A percentile compares a stretch with the other conserved stretches of the same genome.
These are phyloP conservation scores for Phoma herbarum DNA, from an alignment of 2,329 filamentous ascomycete species.

Conservation along the genomic window DNA sequence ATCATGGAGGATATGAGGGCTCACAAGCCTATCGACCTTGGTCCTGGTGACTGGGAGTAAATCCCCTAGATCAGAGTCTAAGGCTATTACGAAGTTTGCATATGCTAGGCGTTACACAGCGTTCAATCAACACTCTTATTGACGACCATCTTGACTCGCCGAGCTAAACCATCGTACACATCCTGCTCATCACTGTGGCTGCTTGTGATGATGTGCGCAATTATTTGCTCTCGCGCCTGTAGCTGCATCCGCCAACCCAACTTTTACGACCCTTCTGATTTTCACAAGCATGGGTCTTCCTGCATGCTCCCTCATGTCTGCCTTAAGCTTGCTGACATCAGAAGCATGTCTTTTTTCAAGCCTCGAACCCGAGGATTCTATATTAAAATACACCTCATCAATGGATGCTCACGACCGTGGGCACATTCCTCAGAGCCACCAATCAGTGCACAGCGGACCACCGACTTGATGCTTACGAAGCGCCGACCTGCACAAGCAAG, in stretches of 20 bases:
- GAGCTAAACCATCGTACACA: neutral
- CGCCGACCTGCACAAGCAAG: slow-evolving; percentile 12
- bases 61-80: neutral
- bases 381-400: neutral
- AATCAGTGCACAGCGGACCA: slow-evolving; percentile 1
- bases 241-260: neutral
- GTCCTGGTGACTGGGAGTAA: slow-evolving; percentile 50
- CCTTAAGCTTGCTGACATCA: neutral
- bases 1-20: slow-evolving; percentile 52
- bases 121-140: slow-evolving; percentile 1
- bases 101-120: slow-evolving; percentile 11
- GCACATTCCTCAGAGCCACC: neutral
- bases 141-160: neutral
- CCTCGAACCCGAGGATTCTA: neutral
- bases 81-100: slow-evolving; percentile 1
- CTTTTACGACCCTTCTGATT: neutral
- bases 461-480: slow-evolving; percentile 3
- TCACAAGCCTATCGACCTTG: slow-evolving; percentile 47
- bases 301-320: neutral
- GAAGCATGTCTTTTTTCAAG: neutral
- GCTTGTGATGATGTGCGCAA: neutral
- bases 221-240: neutral
- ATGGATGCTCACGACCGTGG: neutral
- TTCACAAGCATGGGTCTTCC: neutral
- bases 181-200: neutral